Percentiles rank a stretch among this genome's conserved stretches.
Conservation (phyloP, 2,329 filamentous ascomycete species). For the Penicillium sp. region DNA sequence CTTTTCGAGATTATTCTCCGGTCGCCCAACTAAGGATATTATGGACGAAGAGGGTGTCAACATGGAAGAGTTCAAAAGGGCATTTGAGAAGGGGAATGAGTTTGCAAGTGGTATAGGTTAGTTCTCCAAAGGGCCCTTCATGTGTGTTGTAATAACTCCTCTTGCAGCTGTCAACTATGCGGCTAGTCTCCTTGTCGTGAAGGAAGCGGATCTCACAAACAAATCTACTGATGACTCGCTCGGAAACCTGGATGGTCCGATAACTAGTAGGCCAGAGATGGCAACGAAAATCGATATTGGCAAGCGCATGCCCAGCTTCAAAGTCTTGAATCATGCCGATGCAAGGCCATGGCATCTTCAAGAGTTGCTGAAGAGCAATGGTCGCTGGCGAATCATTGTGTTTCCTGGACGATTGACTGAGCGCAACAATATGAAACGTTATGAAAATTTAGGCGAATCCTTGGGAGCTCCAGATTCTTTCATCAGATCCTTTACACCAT, state of each 20-base stretch:
- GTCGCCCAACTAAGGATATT: constrained; percentile 12
- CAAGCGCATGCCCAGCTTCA: constrained; percentile 15
- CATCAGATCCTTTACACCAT: neutral
- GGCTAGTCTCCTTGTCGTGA: too few species aligned
- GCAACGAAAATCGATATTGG: too few species aligned
- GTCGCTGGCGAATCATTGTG: constrained; percentile 23
- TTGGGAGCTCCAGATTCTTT: constrained; percentile 8
- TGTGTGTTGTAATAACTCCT: too few species aligned
- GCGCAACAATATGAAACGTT: neutral
- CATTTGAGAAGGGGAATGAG: too few species aligned
- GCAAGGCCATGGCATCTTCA: constrained; percentile 14
- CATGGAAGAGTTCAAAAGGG: constrained; percentile 6
- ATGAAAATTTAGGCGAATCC: constrained; percentile 4
- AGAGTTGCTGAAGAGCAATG: constrained; percentile 18
- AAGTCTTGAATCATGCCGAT: constrained; percentile 8
- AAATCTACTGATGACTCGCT: too few species aligned
- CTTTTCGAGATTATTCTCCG: neutral
- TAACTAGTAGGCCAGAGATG: too few species aligned
- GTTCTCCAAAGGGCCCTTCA: too few species aligned
- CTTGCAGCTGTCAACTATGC: too few species aligned
- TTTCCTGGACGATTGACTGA: constrained; percentile 23
- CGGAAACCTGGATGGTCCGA: too few species aligned
- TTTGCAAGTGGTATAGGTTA: too few species aligned
- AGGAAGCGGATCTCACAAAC: too few species aligned
- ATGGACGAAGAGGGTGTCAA: constrained; percentile 4